phyloP scores from a whole-genome alignment of 192 early-diverging fungal species.

The Neocallimastix lanati region DNA sequence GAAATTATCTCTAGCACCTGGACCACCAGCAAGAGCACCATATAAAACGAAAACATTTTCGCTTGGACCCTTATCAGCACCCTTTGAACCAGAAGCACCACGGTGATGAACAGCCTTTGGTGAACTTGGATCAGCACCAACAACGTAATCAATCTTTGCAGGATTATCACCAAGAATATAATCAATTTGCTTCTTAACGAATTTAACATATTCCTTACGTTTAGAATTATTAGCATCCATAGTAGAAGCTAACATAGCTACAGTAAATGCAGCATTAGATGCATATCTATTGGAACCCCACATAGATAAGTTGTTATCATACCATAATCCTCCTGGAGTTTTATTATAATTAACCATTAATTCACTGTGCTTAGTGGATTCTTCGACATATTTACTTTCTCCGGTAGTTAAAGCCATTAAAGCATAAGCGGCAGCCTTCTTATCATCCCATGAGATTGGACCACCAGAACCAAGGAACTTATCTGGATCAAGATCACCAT shows the following conservation, averaged over 20 bases:
- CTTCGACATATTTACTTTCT: slow-evolving; percentile 13
- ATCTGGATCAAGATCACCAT: background rate
- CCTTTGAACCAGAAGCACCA: slow-evolving; percentile 22
- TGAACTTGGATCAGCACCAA: slow-evolving; percentile 36
- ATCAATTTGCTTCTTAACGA: slow-evolving; percentile 16
- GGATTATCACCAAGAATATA: slow-evolving; percentile 34
- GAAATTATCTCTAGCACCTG: slow-evolving; percentile 24
- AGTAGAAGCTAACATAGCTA: background rate
- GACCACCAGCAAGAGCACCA: slow-evolving; percentile 37
- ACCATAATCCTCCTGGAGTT: background rate
- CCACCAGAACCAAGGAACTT: background rate
- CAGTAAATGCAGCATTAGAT: background rate
- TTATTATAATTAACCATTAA: slow-evolving; percentile 1
- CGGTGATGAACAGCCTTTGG: slow-evolving; percentile 36
- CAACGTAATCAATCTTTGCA: slow-evolving; percentile 27
- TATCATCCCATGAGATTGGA: slow-evolving; percentile 30
- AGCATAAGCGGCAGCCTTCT: slow-evolving; percentile 18
- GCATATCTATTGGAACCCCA: background rate
- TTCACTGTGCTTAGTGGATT: slow-evolving; percentile 9
- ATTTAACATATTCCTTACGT: background rate
- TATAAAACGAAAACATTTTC: slow-evolving; percentile 18
- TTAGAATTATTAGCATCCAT: background rate
- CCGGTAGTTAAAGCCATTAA: slow-evolving; percentile 19
- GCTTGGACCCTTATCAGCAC: slow-evolving; percentile 11
- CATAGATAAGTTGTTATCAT: background rate